phyloP scores from a whole-genome alignment of 805 yeast genomes.

The Wickerhamomyces kurtzmanii region DNA sequence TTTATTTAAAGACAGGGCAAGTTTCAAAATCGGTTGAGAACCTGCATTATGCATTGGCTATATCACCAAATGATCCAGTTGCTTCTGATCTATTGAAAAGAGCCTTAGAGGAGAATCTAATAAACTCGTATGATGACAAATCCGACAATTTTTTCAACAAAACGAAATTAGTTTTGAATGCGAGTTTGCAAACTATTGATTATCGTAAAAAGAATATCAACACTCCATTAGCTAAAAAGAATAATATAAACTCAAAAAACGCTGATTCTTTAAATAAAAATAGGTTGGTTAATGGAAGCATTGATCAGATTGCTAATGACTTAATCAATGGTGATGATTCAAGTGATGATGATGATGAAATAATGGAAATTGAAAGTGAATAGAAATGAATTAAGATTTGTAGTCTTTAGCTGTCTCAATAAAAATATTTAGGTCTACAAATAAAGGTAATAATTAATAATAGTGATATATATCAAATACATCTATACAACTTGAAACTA shows the following conservation, averaged over 20 bases:
- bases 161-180: slow-evolving; percentile 15
- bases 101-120: slow-evolving; percentile 63
- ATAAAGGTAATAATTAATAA: too few relatives aligned
- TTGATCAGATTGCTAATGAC: slow-evolving; percentile 17
- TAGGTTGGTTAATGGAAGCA: slow-evolving; percentile 7
- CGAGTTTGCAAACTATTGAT: slow-evolving; percentile 17
- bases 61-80: slow-evolving; percentile 73
- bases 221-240: slow-evolving; percentile 7
- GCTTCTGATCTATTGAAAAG: slow-evolving; percentile 74
- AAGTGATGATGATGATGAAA: slow-evolving; percentile 40
- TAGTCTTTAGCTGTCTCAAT: too few relatives aligned
- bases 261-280: slow-evolving; percentile 2
- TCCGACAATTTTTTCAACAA: slow-evolving; percentile 18
- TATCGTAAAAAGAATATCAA: slow-evolving; percentile 9
- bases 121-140: slow-evolving; percentile 3
- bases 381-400: too few relatives aligned
- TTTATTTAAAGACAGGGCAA: slow-evolving; percentile 62
- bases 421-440: too few relatives aligned
- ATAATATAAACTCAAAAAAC: slow-evolving; percentile 16
- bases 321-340: slow-evolving; percentile 19
- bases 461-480: too few relatives aligned
- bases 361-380: slow-evolving; percentile 56
- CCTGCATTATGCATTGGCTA: slow-evolving; percentile 73
- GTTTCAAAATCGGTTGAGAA: slow-evolving; percentile 59
- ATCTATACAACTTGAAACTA: too few relatives aligned